Base-by-base conservation (phyloP, 148 eudicot species). In the Rhododendron mucronatum region DNA sequence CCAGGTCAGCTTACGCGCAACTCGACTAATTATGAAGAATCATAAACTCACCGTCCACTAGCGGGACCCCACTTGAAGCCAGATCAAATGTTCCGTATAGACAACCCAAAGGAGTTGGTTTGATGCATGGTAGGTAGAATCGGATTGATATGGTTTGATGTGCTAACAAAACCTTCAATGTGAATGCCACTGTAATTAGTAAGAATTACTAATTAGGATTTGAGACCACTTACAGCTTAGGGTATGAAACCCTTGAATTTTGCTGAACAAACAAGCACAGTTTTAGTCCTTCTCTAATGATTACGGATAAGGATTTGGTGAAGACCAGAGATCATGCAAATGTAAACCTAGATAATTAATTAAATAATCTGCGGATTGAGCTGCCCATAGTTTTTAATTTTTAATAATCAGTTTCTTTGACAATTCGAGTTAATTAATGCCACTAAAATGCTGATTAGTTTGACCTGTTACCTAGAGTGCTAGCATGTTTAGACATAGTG, bases 201-300 rank as follows among this genome's bases (percentile, higher is more conserved):
- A 5, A 5, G 20, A 74, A 69, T 10, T n/a, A 33, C 35, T 33
- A 69, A 37, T 4, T 13, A 44, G 48, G 78, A 15, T 74, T 45
- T 44, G 28, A 78, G 7, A 20, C 21, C 8, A 51, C 12, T 26
- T 23, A 10, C 53, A 45, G 50, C 30, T 30, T 45, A 78, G n/a
- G 80, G 80, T 44, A 77, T 39, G 80, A 44, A 77, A 77, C 50
- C 51, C 51, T 41, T 47, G 82, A 78, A 47, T 41, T 78, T 4
- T 47, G 23, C 3, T 9, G 30, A 4, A 78, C 50, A 1, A 78
- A 78, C 45, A 13, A 2, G 53, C 51, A 55, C 28, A 21, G 44
- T 8, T 39, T 77, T 77, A 50, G 51, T 41, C 82, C 35, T 26
- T 13, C 82, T 79, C 82, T 79, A 79, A 79, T 79, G 59, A 79